Conservation (phyloP, 345 rosid species). For the Psidium friedrichsthalianum region DNA sequence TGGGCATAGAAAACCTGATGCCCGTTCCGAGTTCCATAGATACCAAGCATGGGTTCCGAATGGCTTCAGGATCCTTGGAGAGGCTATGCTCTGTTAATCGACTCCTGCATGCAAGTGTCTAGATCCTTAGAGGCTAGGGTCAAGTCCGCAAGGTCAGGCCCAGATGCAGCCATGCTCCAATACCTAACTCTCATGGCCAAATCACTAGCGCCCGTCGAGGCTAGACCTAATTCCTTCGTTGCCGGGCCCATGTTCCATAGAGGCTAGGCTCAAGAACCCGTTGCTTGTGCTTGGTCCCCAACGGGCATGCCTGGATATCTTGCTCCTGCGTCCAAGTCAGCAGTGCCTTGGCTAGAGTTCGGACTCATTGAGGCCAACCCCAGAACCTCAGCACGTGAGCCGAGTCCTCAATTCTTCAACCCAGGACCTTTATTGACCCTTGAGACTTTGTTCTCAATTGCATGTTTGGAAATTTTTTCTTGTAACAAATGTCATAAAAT, state of each 20-base stretch:
- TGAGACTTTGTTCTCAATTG: neutral
- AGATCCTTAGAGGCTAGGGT: neutral
- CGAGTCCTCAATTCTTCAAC: rapidly evolving
- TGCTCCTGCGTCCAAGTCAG: neutral
- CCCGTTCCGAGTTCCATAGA: rapidly evolving
- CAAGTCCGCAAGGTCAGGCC: neutral
- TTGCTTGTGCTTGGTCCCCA: rapidly evolving
- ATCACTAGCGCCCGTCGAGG: rapidly evolving
- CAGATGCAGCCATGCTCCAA: rapidly evolving
- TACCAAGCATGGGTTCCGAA: rapidly evolving
- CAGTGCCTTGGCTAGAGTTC: no score
- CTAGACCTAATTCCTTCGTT: neutral
- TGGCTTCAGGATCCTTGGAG: rapidly evolving
- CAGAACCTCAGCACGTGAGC: rapidly evolving
- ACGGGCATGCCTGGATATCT: rapidly evolving
- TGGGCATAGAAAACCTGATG: rapidly evolving
- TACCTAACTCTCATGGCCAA: neutral
- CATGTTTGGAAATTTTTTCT: neutral
- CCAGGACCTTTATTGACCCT: neutral
- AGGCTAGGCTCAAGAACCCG: neutral
- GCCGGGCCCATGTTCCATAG: rapidly evolving
- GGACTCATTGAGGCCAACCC: no score
- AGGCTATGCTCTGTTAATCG: rapidly evolving
- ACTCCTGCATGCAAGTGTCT: rapidly evolving
- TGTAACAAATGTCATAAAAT: rapidly evolving